Percentiles rank a stretch among this genome's conserved stretches.
Evolutionary conservation across 2,329 filamentous ascomycete species (phyloP).

Genomic region (Trichoderma sp.): DNA sequence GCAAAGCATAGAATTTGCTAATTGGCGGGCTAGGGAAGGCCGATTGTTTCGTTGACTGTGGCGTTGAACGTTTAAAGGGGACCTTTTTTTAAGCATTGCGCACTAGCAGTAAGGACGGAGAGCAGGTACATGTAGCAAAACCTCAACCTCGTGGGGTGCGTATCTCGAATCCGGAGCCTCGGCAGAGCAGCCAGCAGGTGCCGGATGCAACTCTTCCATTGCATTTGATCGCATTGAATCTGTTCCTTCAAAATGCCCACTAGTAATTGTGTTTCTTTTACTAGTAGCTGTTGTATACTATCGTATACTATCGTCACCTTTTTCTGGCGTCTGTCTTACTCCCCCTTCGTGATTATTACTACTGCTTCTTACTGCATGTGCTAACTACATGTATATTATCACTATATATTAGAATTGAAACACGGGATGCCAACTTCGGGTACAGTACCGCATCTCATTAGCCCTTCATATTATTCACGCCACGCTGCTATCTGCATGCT

Average conservation of each 20-base stretch:
- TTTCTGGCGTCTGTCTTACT: not conserved
- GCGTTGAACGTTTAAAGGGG: not conserved
- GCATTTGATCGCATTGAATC: not conserved
- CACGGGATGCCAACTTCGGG: not conserved
- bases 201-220: not conserved
- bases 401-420: not conserved
- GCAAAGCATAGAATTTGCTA: not conserved
- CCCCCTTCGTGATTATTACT: not conserved
- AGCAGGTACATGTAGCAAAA: not conserved
- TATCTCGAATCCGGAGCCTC: slow-evolving; percentile 1
- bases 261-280: not conserved
- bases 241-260: not conserved
- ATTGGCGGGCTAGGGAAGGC: not conserved
- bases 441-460: not conserved
- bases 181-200: not conserved
- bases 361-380: not conserved
- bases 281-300: not conserved
- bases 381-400: not conserved
- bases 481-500: not conserved
- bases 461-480: not conserved
- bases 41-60: not conserved
- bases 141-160: not conserved
- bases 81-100: not conserved
- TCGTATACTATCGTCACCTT: not conserved
- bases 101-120: not conserved